phyloP scores from a whole-genome alignment of 129 eudicot species.

The Chrysanthemum lavandulifolium region DNA sequence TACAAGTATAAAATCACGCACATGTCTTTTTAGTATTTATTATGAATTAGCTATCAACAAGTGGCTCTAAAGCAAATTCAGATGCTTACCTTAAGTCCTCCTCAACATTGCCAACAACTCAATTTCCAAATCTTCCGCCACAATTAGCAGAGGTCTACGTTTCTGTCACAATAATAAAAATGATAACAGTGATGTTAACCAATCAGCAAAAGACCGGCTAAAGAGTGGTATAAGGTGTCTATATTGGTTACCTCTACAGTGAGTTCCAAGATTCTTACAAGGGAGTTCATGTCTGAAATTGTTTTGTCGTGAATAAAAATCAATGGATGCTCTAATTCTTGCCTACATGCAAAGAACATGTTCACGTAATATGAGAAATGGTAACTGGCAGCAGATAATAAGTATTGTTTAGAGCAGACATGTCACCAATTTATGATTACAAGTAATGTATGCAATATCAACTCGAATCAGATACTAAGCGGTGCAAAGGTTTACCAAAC shows the following conservation, averaged over 20 bases:
- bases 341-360: slow-evolving; percentile 46
- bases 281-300: slow-evolving; percentile 59
- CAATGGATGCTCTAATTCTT: slow-evolving; percentile 91
- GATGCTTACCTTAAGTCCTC: too few relatives aligned
- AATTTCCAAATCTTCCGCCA: slow-evolving; percentile 31
- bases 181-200: slow-evolving; percentile 7
- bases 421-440: neutral
- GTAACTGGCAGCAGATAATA: neutral
- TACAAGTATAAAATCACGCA: too few relatives aligned
- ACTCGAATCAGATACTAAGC: too few relatives aligned
- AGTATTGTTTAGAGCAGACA: neutral
- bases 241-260: slow-evolving; percentile 65
- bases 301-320: slow-evolving; percentile 92
- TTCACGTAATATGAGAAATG: slow-evolving; percentile 28
- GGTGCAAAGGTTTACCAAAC: too few relatives aligned
- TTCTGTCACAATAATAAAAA: slow-evolving; percentile 37
- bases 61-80: too few relatives aligned
- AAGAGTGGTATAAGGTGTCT: neutral
- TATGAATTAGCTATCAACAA: too few relatives aligned
- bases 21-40: too few relatives aligned
- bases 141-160: slow-evolving; percentile 72
- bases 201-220: neutral
- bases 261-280: slow-evolving; percentile 79
- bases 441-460: too few relatives aligned
- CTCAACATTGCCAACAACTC: too few relatives aligned